Base-by-base conservation (phyloP, 2,329 filamentous ascomycete genomes). In the Pseudogymnoascus sp. region DNA sequence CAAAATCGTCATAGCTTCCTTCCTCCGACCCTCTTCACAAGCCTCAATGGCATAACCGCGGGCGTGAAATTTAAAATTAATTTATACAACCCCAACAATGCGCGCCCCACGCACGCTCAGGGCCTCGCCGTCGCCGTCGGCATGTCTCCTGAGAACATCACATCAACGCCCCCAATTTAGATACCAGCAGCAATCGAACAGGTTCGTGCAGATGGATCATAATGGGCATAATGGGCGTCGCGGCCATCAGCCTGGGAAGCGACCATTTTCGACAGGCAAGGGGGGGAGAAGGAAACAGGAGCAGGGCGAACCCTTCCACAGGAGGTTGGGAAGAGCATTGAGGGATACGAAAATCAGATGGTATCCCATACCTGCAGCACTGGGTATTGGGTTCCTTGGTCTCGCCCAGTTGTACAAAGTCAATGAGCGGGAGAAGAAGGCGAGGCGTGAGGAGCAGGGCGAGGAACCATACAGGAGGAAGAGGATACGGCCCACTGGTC, bases 341-440 rank as follows among this genome's bases (percentile, higher is more conserved):
- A 77, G 80, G 40, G 80, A 82, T 40, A 90, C 87, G 36, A 87
- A 83, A 69, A 80, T 88, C 64, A 82, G 87, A 78, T 91, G 88
- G 88, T 85, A 86, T 73, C 85, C 86, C 7, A 90, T 90, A 66
- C 87, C 88, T 12, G 80, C 90, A 54, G 85, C 82, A 10, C 76
- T 90, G 8, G 88, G 88, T 34, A 83, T 90, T 68, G 85, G 78
- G 51, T 87, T 89, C 69, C 78, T 90, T 0, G 87, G 86, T 26
- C 76, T 83, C 37, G 79, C 83, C 64, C 86, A 90, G 68, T 80
- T 89, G 68, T 87, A 86, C 70, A 82, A 84, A 68, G 79, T 86
- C 47, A 82, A 81, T 65, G 74, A 78, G 45, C 74, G 82, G 29
- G 80, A 82, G 64, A 77, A 79, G 69, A 73, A 74, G 37, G 76